Base-by-base conservation (phyloP, 2,329 filamentous ascomycete species). In the Epicoccum nigrum region DNA sequence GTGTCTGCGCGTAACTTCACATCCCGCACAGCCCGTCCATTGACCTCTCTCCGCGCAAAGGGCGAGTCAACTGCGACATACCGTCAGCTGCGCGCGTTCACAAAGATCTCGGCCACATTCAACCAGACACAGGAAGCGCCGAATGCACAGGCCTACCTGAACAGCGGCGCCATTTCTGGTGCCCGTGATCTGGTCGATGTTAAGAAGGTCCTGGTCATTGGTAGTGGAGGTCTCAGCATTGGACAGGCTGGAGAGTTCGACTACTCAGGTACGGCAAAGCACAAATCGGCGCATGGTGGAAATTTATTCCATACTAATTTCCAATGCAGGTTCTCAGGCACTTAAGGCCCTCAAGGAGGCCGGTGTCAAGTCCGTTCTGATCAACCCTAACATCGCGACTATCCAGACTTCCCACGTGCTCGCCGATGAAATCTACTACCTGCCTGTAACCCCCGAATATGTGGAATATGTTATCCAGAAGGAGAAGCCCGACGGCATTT, bases 201-300 rank as follows among this genome's bases (percentile, higher is more conserved):
- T 60, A 96, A 96, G 81, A 97, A 97, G 80, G 93, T 97, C 44
- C 81, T 97, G 56, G 92, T 97, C 64, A 96, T 97, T 79, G 93
- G 93, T 53, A 92, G 88, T 78, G 93, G 93, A 79, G 93, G 93
- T 76, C 83, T 97, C 64, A 91, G 90, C 74, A 97, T 97, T 84
- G 93, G 93, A 59, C 93, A 97, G 78, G 93, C 93, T 60, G 93
- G 93, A 79, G 93, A 97, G 80, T 97, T 97, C 69, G 93, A 97
- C 78, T 97, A 97, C 77, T 97, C 94, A 75, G 93, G 92, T 96
- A 81, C 58, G 60, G 54, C 12, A 27, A 17, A 13, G 28, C 25
- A 28, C 7, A 34, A 42, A 7, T 25, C 34, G 19, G 34, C 45
- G 31, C 35, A 25, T 7, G 28, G 11, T 1, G 21, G 44, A 34